Evolutionary conservation across 1,284 basidiomycete species (phyloP).

Genomic region (Kwoniella shivajii): DNA sequence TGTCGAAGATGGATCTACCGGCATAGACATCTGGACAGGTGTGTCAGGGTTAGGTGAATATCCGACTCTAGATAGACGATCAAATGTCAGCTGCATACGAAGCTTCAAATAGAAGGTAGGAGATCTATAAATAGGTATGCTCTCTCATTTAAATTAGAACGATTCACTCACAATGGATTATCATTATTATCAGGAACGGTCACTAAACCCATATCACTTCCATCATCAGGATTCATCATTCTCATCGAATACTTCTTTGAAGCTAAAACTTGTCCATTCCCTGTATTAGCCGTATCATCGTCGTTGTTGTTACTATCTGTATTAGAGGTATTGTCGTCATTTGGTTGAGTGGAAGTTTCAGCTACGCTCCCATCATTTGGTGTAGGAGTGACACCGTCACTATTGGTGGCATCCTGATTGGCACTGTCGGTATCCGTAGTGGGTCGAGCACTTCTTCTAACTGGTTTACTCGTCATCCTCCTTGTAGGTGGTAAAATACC

Average conservation of each 20-base stretch:
- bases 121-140: neutral
- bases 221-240: conserved; percentile 20
- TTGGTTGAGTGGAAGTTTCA: neutral
- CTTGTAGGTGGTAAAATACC: conserved; percentile 14
- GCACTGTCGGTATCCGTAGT: neutral
- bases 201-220: conserved; percentile 17
- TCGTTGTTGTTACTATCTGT: neutral
- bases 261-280: neutral
- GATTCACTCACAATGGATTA: conserved; percentile 6
- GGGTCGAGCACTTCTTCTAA: conserved; percentile 2
- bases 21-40: conserved; percentile 2
- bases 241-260: conserved; percentile 11
- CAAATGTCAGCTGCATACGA: neutral
- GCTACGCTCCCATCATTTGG: neutral
- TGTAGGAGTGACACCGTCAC: neutral
- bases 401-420: neutral
- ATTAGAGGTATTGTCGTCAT: neutral
- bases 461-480: conserved; percentile 1
- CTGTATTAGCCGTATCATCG: neutral
- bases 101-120: neutral
- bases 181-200: conserved; percentile 5
- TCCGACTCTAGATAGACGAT: conserved; percentile 3
- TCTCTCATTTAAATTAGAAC: neutral
- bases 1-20: neutral
- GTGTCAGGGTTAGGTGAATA: neutral